Conservation (phyloP, 108 stramenopile species). For the Asterionellopsis glacialis region DNA sequence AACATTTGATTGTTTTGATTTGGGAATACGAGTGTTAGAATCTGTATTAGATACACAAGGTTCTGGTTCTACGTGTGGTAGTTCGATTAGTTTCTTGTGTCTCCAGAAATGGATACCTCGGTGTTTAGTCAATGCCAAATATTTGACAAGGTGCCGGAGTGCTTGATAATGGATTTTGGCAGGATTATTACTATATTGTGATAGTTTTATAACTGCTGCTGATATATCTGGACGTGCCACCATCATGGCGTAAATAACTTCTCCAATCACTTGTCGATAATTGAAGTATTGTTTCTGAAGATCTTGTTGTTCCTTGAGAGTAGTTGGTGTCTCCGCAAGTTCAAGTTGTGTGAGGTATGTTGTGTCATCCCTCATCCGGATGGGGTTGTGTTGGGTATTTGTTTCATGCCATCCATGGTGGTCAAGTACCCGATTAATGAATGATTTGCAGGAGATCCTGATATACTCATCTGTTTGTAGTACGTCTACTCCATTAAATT, state of each 20-base stretch:
- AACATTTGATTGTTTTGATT: neutral
- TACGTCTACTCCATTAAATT: slow-evolving; percentile 31
- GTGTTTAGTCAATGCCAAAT: slow-evolving; percentile 10
- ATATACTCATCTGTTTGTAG: slow-evolving; percentile 20
- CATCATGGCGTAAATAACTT: too few relatives aligned
- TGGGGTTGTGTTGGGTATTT: too few relatives aligned
- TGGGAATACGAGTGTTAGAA: neutral
- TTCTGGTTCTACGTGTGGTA: neutral
- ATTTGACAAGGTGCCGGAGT: too few relatives aligned
- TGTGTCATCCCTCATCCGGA: too few relatives aligned
- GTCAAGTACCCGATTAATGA: slow-evolving; percentile 22
- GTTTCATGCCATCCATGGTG: too few relatives aligned
- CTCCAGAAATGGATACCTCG: slow-evolving; percentile 22
- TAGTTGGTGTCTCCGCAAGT: neutral
- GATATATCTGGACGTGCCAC: too few relatives aligned
- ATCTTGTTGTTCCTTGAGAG: neutral
- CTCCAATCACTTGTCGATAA: slow-evolving; percentile 30
- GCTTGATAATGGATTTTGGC: too few relatives aligned
- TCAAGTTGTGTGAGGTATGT: neutral
- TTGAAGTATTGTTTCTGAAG: slow-evolving; percentile 1
- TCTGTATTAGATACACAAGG: slow-evolving; percentile 4
- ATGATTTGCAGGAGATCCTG: slow-evolving; percentile 18
- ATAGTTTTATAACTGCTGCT: too few relatives aligned
- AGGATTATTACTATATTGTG: too few relatives aligned
- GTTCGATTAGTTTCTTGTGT: too few relatives aligned